These are phyloP conservation scores for Metschnikowia colocasiae DNA, from an alignment of 805 yeast genomes.

Conservation along the genomic window DNA sequence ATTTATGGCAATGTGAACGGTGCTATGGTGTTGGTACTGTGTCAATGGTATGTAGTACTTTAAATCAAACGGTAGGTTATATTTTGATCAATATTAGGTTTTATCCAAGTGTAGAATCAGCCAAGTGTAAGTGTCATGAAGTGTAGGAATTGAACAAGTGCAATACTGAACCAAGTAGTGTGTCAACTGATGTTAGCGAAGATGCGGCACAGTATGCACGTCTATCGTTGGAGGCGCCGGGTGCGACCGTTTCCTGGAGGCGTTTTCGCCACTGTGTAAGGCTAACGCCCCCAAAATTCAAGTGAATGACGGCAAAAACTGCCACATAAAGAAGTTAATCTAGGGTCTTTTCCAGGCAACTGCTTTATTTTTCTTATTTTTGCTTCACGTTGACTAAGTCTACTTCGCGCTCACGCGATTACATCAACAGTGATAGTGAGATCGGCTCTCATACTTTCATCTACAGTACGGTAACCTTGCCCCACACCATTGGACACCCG, in stretches of 20 bases:
- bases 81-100: too few species aligned
- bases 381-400: not conserved
- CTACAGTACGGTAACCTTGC: not conserved
- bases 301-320: not conserved
- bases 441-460: not conserved
- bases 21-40: not conserved
- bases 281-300: not conserved
- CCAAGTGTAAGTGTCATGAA: too few species aligned
- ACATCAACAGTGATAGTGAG: not conserved
- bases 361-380: not conserved
- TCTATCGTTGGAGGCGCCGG: conserved; percentile 1
- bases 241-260: not conserved
- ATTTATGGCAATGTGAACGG: not conserved
- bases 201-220: conserved; percentile 1
- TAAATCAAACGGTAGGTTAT: not conserved
- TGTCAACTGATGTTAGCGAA: not conserved
- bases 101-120: too few species aligned
- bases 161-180: not conserved
- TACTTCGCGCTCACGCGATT: not conserved
- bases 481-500: not conserved
- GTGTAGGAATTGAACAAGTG: too few species aligned
- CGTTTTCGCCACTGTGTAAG: conserved; percentile 1
- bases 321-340: not conserved
- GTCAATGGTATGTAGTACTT: not conserved
- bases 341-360: not conserved